Evolutionary conservation across 805 yeast genomes (phyloP).

Genomic region (Saturnispora mendoncae): DNA sequence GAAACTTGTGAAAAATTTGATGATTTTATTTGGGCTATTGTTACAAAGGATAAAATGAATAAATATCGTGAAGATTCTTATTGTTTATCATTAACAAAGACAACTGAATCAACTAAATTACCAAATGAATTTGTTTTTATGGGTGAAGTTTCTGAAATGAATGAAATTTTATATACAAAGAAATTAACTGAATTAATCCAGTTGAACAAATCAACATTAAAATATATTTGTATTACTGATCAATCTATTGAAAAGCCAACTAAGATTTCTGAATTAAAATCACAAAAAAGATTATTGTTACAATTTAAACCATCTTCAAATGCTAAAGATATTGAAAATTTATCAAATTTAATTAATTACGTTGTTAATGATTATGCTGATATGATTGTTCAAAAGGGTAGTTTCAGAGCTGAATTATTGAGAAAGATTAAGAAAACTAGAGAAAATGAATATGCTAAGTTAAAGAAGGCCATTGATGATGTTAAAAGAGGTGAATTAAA

Average conservation of each 20-base stretch:
- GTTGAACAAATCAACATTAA: conserved; percentile 36
- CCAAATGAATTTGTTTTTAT: conserved; percentile 76
- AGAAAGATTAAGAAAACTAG: conserved; percentile 74
- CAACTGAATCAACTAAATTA: conserved; percentile 60
- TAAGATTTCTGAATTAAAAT: conserved; percentile 43
- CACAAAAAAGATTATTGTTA: conserved; percentile 46
- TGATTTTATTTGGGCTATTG: conserved; percentile 74
- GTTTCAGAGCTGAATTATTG: conserved; percentile 65
- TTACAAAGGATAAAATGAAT: conserved; percentile 77
- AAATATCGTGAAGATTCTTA: conserved; percentile 67
- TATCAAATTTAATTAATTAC: conserved; percentile 54
- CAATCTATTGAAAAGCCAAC: conserved; percentile 68
- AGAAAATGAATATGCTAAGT: conserved; percentile 60
- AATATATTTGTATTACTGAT: conserved; percentile 75
- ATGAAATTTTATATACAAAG: conserved; percentile 48
- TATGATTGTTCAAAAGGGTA: conserved; percentile 30
- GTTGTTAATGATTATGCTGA: conserved; percentile 35
- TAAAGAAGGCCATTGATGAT: conserved; percentile 60
- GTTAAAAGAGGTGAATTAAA: conserved; percentile 58
- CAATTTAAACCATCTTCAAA: conserved; percentile 45
- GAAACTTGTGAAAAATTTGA: conserved; percentile 40
- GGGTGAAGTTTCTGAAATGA: conserved; percentile 82
- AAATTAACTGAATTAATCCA: conserved; percentile 40
- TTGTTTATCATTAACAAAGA: conserved; percentile 75
- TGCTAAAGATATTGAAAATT: conserved; percentile 39